Percentiles rank a stretch among this genome's conserved stretches.
Evolutionary conservation across 148 eudicot genomes (phyloP).

Genomic region (Polygonum aviculare): DNA sequence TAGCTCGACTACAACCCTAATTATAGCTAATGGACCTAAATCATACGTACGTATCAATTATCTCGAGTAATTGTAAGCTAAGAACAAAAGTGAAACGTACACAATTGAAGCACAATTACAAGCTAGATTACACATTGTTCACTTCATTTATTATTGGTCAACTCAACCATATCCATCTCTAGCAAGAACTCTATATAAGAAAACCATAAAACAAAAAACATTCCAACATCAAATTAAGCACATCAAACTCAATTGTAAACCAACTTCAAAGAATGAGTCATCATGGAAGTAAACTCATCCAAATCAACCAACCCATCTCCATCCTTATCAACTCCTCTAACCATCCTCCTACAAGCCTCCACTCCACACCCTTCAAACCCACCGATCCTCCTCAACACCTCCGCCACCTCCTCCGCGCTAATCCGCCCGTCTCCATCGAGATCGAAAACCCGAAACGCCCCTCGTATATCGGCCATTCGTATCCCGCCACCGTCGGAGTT

Average conservation of each 20-base stretch:
- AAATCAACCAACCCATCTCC: slow-evolving; percentile 55
- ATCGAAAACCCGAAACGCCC: slow-evolving; percentile 45
- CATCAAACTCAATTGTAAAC: not conserved
- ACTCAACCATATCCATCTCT: not conserved
- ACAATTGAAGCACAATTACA: not conserved
- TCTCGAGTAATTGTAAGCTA: too few species aligned
- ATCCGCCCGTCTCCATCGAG: slow-evolving; percentile 55
- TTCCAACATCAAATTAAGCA: not conserved
- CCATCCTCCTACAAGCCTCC: slow-evolving; percentile 44
- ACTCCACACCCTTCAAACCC: slow-evolving; percentile 32
- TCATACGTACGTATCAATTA: too few species aligned
- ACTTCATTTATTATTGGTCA: too few species aligned
- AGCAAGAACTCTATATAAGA: not conserved
- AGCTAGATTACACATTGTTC: too few species aligned
- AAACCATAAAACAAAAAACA: not conserved
- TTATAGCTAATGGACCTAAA: too few species aligned
- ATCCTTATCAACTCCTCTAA: slow-evolving; percentile 37
- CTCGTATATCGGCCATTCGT: slow-evolving; percentile 26
- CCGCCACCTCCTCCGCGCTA: slow-evolving; percentile 42
- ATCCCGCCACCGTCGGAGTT: slow-evolving; percentile 30
- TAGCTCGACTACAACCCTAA: too few species aligned
- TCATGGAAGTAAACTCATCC: slow-evolving; percentile 45
- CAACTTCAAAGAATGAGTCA: slow-evolving; percentile 39
- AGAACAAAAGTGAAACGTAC: too few species aligned
- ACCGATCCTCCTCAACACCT: slow-evolving; percentile 44